These are phyloP conservation scores for Protomyces lactucae-debilis DNA, from an alignment of 1,139 yeast species.

Conservation along the genomic window DNA sequence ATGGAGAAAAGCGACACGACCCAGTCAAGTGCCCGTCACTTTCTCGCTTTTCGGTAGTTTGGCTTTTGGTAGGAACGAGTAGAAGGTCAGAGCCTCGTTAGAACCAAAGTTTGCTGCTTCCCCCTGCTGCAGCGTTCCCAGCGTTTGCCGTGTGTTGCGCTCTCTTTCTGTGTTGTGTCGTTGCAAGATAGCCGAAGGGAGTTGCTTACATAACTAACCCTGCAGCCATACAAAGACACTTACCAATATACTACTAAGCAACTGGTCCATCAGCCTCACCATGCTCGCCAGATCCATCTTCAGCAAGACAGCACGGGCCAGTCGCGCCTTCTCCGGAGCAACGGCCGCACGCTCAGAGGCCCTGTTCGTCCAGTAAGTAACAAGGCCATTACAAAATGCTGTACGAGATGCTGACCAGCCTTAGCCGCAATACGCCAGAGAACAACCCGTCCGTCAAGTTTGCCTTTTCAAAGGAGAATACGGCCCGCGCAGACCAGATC, in stretches of 20 bases:
- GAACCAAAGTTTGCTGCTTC: too few relatives aligned
- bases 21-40: not conserved
- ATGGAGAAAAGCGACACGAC: not conserved
- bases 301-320: not conserved
- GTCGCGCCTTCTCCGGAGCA: not conserved
- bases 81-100: too few relatives aligned
- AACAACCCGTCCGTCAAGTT: slow-evolving; percentile 69
- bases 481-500: slow-evolving; percentile 64
- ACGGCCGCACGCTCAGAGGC: slow-evolving; percentile 15
- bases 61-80: too few relatives aligned
- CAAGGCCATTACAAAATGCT: not conserved
- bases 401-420: slow-evolving; percentile 35
- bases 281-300: not conserved
- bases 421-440: slow-evolving; percentile 55
- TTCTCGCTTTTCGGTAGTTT: not conserved
- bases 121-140: too few relatives aligned
- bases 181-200: too few relatives aligned
- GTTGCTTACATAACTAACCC: too few relatives aligned
- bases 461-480: slow-evolving; percentile 67
- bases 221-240: too few relatives aligned
- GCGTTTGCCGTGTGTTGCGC: too few relatives aligned
- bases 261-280: too few relatives aligned
- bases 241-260: too few relatives aligned
- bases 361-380: slow-evolving; percentile 4
- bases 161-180: too few relatives aligned